Conservation (phyloP, 106 monocot genomes). For the Dendrobium catenatum region DNA sequence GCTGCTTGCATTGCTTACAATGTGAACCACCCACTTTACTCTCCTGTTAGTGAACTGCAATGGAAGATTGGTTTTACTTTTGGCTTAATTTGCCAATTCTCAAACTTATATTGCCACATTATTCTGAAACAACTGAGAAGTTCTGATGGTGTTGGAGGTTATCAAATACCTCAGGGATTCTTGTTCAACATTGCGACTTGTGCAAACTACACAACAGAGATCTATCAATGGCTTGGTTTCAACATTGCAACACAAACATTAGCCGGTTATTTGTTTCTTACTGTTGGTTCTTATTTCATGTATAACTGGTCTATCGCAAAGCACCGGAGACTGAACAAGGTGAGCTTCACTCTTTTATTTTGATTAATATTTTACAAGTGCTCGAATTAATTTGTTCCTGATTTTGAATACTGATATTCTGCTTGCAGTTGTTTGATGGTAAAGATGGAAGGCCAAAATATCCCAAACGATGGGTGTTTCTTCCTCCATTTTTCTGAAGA, state of each 20-base stretch:
- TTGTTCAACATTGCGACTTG: constrained; percentile 82
- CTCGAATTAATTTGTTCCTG: background rate
- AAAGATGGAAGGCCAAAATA: constrained; percentile 59
- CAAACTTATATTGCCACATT: constrained; percentile 84
- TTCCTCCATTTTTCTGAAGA: constrained; percentile 50
- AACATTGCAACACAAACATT: constrained; percentile 84
- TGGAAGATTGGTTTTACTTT: constrained; percentile 76
- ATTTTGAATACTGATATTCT: constrained; percentile 1
- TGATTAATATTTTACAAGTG: background rate
- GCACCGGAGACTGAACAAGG: constrained; percentile 73
- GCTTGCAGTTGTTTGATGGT: constrained; percentile 58
- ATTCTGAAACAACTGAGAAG: constrained; percentile 70
- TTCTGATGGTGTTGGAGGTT: constrained; percentile 58
- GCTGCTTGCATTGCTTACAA: constrained; percentile 81
- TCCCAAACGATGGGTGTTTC: constrained; percentile 53
- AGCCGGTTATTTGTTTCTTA: constrained; percentile 75
- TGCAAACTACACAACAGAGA: constrained; percentile 84
- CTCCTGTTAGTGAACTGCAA: constrained; percentile 64
- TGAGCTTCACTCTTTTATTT: background rate
- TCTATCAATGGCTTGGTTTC: constrained; percentile 92
- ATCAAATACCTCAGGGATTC: constrained; percentile 70
- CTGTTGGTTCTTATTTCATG: constrained; percentile 74
- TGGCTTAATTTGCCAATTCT: constrained; percentile 67
- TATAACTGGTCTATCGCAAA: constrained; percentile 77
- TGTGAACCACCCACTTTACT: constrained; percentile 78